Conservation (phyloP, 2,329 filamentous ascomycete genomes). For the Phoma herbarum region DNA sequence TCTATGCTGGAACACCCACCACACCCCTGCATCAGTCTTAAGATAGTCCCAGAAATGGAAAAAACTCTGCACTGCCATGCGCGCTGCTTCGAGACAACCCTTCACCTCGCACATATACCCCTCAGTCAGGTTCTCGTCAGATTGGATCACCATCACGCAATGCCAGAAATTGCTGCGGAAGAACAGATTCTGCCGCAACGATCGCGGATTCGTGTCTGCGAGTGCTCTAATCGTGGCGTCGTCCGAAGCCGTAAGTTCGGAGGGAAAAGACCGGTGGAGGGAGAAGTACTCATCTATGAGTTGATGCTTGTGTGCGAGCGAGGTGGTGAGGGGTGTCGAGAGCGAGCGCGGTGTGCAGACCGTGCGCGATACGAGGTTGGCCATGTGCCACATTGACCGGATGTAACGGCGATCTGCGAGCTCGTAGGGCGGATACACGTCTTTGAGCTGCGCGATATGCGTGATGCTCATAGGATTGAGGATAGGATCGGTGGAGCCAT, state of each 20-base stretch:
- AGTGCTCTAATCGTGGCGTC: constrained; percentile 66
- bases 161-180: constrained; percentile 85
- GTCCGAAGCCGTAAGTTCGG: constrained; percentile 74
- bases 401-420: constrained; percentile 64
- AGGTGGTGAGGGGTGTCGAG: constrained; percentile 74
- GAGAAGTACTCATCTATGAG: constrained; percentile 74
- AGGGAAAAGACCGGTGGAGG: constrained; percentile 76
- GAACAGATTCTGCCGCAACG: constrained; percentile 78
- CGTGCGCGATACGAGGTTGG: constrained; percentile 78
- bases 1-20: constrained; percentile 86
- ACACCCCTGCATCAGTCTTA: constrained; percentile 76
- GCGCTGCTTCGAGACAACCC: constrained; percentile 76
- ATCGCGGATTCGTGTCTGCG: constrained; percentile 68
- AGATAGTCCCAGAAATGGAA: constrained; percentile 76
- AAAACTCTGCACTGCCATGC: constrained; percentile 77
- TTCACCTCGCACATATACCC: constrained; percentile 66
- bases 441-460: constrained; percentile 55
- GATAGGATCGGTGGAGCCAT: constrained; percentile 51
- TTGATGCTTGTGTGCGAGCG: constrained; percentile 72
- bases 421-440: constrained; percentile 52
- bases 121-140: constrained; percentile 69
- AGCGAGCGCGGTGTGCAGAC: constrained; percentile 79
- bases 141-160: constrained; percentile 81
- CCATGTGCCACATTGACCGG: constrained; percentile 79
- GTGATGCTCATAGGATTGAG: constrained; percentile 62